These are phyloP conservation scores for Scleroderma citrinum DNA, from an alignment of 768 basidiomycete genomes.

Conservation along the genomic window DNA sequence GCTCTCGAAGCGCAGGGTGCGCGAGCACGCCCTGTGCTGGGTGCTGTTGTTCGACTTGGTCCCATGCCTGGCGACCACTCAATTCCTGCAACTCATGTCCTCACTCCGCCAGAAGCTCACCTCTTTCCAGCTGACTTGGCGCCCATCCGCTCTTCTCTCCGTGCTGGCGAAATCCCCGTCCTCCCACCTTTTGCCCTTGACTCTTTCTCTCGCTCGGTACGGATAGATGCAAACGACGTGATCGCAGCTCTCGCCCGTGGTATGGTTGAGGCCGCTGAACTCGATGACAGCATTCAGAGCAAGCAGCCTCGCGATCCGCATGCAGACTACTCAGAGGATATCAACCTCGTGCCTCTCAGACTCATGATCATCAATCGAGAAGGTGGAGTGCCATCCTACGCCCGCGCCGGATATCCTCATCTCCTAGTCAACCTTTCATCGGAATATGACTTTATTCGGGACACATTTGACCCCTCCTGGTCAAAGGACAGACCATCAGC, in stretches of 20 bases:
- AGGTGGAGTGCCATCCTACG: constrained; percentile 96
- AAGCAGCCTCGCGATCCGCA: constrained; percentile 27
- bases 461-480: constrained; percentile 83
- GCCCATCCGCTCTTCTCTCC: constrained; percentile 82
- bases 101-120: constrained; percentile 65
- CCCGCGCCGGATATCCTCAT: constrained; percentile 90
- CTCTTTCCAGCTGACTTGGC: constrained; percentile 75
- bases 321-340: constrained; percentile 40
- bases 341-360: constrained; percentile 89
- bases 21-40: constrained; percentile 81
- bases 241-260: constrained; percentile 82
- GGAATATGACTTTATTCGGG: constrained; percentile 77
- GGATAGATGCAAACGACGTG: constrained; percentile 84
- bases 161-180: constrained; percentile 94
- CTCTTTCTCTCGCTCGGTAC: constrained; percentile 79
- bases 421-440: constrained; percentile 90
- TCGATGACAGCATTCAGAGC: constrained; percentile 37
- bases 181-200: constrained; percentile 91
- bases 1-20: constrained; percentile 83
- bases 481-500: constrained; percentile 72
- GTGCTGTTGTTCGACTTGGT: constrained; percentile 78
- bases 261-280: constrained; percentile 57
- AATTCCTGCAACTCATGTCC: constrained; percentile 23
- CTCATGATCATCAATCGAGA: constrained; percentile 97
- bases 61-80: constrained; percentile 55